Evolutionary conservation across 805 yeast genomes (phyloP).

Genomic region (Maudiozyma turicensis): DNA sequence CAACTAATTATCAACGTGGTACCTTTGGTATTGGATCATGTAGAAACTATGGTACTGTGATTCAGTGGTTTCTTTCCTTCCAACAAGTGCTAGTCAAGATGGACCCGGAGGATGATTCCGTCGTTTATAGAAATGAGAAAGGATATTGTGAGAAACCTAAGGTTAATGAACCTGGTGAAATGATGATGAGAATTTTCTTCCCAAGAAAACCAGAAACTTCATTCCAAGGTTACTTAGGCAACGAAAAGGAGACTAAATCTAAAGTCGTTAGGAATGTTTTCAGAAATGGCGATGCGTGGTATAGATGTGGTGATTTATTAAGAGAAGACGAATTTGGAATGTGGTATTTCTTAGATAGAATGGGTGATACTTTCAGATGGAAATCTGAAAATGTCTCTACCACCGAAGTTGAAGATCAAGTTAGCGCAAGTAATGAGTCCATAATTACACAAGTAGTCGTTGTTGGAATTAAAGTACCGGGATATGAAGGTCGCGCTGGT

Average conservation of each 20-base stretch:
- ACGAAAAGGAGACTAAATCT: slow-evolving; percentile 65
- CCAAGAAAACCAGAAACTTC: slow-evolving; percentile 57
- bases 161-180: slow-evolving; percentile 72
- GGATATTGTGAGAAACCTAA: slow-evolving; percentile 53
- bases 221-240: slow-evolving; percentile 85
- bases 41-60: slow-evolving; percentile 60
- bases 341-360: slow-evolving; percentile 77
- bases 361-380: slow-evolving; percentile 96
- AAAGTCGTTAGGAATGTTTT: slow-evolving; percentile 69
- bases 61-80: slow-evolving; percentile 40
- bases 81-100: slow-evolving; percentile 58
- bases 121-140: slow-evolving; percentile 56
- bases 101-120: slow-evolving; percentile 71
- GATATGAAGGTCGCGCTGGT: slow-evolving; percentile 93
- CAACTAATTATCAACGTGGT: slow-evolving; percentile 71
- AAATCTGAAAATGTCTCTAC: slow-evolving; percentile 92
- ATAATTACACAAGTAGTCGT: slow-evolving; percentile 61
- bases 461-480: slow-evolving; percentile 76
- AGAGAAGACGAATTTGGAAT: slow-evolving; percentile 56
- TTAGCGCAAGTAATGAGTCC: slow-evolving; percentile 31
- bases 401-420: slow-evolving; percentile 79
- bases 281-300: slow-evolving; percentile 83
- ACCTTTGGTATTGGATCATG: slow-evolving; percentile 82
- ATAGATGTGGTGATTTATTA: slow-evolving; percentile 79
- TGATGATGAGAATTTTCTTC: slow-evolving; percentile 64